These are phyloP conservation scores for Pseudotsuga menziesii DNA, from an alignment of 75 land plant genomes.

Conservation along the genomic window DNA sequence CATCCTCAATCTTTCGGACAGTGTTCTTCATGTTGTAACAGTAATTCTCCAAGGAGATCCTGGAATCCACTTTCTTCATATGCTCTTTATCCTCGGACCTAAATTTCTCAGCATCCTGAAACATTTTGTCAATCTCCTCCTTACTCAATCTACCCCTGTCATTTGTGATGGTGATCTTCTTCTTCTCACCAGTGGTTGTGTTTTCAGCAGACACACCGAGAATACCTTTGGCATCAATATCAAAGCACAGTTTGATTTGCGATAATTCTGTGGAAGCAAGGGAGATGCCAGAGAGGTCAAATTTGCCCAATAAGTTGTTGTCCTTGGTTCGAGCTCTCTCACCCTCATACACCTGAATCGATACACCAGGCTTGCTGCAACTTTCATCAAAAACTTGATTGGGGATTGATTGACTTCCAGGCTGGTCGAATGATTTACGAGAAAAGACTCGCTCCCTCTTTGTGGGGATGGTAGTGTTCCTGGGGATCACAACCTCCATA, in stretches of 20 bases:
- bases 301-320: slow-evolving; percentile 32
- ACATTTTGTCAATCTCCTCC: slow-evolving; percentile 47
- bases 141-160: slow-evolving; percentile 40
- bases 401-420: no score
- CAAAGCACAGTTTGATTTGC: slow-evolving; percentile 18
- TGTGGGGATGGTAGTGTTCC: no score
- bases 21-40: slow-evolving; percentile 50
- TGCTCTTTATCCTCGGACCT: slow-evolving; percentile 42
- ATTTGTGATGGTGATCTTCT: slow-evolving; percentile 49
- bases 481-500: no score
- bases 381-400: no score
- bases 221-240: slow-evolving; percentile 32
- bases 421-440: no score
- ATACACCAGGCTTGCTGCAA: slow-evolving; percentile 20
- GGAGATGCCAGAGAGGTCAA: slow-evolving; percentile 25
- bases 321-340: slow-evolving; percentile 24
- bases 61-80: slow-evolving; percentile 32
- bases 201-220: slow-evolving; percentile 45
- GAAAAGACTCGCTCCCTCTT: no score
- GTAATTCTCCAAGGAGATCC: slow-evolving; percentile 36
- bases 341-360: slow-evolving; percentile 31
- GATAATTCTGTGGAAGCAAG: slow-evolving; percentile 14
- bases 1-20: slow-evolving; percentile 32
- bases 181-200: slow-evolving; percentile 45
- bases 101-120: slow-evolving; percentile 35